Evolutionary conservation across 2,329 filamentous ascomycete species (phyloP), one percentile per base, ranked within the genome.

Genomic region (Xylaria sp.): DNA sequence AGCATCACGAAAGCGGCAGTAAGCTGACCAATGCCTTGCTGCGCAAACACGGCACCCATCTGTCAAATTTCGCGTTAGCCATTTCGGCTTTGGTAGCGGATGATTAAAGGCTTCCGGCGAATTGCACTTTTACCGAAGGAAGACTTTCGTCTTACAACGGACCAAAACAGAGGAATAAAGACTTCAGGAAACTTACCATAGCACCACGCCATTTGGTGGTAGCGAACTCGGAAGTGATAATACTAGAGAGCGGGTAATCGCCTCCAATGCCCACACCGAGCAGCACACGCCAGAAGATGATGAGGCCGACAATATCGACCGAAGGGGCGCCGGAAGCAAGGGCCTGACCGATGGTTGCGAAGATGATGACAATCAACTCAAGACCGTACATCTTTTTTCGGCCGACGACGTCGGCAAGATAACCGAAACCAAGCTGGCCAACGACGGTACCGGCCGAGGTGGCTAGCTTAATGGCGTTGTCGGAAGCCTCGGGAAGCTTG

Each of bases 201-300:
- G 90, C 90, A 68, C 91, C 91, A 76, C 91, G 82, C 87, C 90
- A 93, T 76, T 90, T 92, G 54, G 91, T 94, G 3, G 90, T 93
- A 10, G 91, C 90, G 71, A 95, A 95, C 80, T 95, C 91, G 4
- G 91, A 92, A 5, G 91, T 94, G 70, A 95, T 95, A 67, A 94
- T 90, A 21, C 89, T 90, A 48, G 88, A 92, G 8, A 96, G 81
- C 5, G 92, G 91, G 72, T 94, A 95, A 72, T 95, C 91, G 70
- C 90, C 89, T 71, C 90, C 88, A 44, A 90, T 90, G 64, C 87
- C 87, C 47, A 90, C 82, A 56, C 88, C 79, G 88, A 93, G 92
- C 13, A 93, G 77, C 0, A 93, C 87, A 76, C 90, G 87, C 90
- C 90, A 93, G 81, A 93, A 93, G 77, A 92, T 89, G 67, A 93